Percentiles rank a stretch among this genome's conserved stretches.
Evolutionary conservation across 306 rosid genomes (phyloP).

Genomic region (Gleditsia sinensis): DNA sequence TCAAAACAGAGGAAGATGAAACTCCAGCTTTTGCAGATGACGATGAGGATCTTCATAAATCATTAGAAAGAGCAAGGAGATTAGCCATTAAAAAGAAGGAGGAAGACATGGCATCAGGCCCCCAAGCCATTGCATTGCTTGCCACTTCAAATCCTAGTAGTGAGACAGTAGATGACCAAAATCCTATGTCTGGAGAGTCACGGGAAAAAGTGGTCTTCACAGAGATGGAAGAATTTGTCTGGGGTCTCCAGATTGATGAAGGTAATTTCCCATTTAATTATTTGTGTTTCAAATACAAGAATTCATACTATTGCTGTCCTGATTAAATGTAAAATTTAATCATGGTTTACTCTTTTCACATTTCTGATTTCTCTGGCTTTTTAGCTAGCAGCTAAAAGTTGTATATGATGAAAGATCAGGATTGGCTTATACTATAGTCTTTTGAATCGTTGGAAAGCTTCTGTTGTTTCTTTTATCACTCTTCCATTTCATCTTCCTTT

Average conservation of each 20-base stretch:
- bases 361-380: neutral
- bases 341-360: neutral
- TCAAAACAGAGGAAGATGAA: constrained; percentile 67
- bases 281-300: constrained; percentile 8
- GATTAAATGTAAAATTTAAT: constrained; percentile 21
- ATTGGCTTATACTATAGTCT: neutral
- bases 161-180: constrained; percentile 59
- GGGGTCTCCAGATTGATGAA: constrained; percentile 95
- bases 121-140: constrained; percentile 75
- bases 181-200: constrained; percentile 55
- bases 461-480: constrained; percentile 16
- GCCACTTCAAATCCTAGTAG: constrained; percentile 55
- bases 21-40: constrained; percentile 65
- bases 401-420: neutral
- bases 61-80: constrained; percentile 81
- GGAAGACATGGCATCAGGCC: constrained; percentile 63
- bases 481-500: neutral
- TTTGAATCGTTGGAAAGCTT: constrained; percentile 9
- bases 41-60: constrained; percentile 83
- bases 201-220: constrained; percentile 89
- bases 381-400: constrained; percentile 1
- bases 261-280: constrained; percentile 46
- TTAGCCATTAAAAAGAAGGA: constrained; percentile 74
- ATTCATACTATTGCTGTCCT: constrained; percentile 10
- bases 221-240: constrained; percentile 98